These are phyloP conservation scores for Amesomyces nigricolor DNA, from an alignment of 2,329 filamentous ascomycete genomes.

Conservation along the genomic window DNA sequence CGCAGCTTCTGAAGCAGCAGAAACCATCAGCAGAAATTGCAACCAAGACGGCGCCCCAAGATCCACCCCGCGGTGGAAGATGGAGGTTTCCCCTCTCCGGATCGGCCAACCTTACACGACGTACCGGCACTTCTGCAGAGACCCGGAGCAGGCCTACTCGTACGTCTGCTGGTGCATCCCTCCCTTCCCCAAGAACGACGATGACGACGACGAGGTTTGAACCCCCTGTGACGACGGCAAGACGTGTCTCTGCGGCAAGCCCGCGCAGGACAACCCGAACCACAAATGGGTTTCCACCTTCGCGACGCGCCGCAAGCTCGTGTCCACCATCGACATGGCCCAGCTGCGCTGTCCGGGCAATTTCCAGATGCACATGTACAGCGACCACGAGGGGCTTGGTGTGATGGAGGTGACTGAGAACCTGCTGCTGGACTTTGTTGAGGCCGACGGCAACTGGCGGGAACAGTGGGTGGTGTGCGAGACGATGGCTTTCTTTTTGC, in stretches of 20 bases:
- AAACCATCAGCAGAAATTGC: too few species aligned
- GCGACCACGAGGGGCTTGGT: slow-evolving; percentile 36
- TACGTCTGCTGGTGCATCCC: slow-evolving; percentile 9
- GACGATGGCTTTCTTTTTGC: slow-evolving; percentile 29
- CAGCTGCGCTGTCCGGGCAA: not conserved
- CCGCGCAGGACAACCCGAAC: slow-evolving; percentile 27
- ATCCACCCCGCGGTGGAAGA: not conserved
- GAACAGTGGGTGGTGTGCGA: slow-evolving; percentile 37
- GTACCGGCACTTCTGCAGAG: not conserved
- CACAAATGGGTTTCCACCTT: slow-evolving; percentile 30
- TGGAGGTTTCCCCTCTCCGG: slow-evolving; percentile 5
- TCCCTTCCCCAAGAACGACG: not conserved
- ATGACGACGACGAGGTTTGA: not conserved
- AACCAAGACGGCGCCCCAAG: not conserved
- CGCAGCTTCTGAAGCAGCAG: too few species aligned
- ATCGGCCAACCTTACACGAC: slow-evolving; percentile 1
- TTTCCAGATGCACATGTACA: slow-evolving; percentile 35
- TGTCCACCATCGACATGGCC: slow-evolving; percentile 28
- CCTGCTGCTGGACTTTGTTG: slow-evolving; percentile 33
- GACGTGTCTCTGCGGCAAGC: slow-evolving; percentile 30
- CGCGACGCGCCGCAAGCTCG: slow-evolving; percentile 28
- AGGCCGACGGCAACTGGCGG: slow-evolving; percentile 29
- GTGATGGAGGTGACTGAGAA: slow-evolving; percentile 38
- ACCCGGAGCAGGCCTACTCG: slow-evolving; percentile 2
- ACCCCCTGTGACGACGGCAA: slow-evolving; percentile 22